phyloP scores from a whole-genome alignment of 169 alveolate genomes.

The Eimeria necatrix region DNA sequence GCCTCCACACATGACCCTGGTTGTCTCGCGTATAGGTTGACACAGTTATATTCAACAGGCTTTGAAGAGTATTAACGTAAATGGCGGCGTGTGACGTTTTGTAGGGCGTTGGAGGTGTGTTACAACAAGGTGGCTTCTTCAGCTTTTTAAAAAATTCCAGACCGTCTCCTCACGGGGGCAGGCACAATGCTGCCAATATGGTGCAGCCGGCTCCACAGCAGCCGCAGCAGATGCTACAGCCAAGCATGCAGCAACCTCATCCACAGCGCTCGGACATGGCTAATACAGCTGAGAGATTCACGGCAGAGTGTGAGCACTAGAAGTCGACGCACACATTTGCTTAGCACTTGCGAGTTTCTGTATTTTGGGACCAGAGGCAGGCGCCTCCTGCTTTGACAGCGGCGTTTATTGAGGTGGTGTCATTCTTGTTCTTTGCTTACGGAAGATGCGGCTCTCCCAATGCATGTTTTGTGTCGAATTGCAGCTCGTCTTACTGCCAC shows the following conservation, averaged over 20 bases:
- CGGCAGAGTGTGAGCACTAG: slow-evolving; percentile 33
- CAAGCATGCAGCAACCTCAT: slow-evolving; percentile 10
- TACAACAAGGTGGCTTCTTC: slow-evolving; percentile 78
- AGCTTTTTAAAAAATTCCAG: slow-evolving; percentile 65
- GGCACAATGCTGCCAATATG: slow-evolving; percentile 36
- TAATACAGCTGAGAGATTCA: slow-evolving; percentile 28
- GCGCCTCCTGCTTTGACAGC: no score
- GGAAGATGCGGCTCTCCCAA: no score
- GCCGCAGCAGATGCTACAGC: slow-evolving; percentile 62
- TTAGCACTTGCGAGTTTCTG: background rate
- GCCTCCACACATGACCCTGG: background rate
- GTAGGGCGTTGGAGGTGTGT: slow-evolving; percentile 67
- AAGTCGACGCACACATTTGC: background rate
- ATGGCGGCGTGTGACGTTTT: background rate
- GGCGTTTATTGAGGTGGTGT: no score
- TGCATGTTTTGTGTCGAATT: background rate
- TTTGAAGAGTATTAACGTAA: background rate
- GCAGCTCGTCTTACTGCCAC: slow-evolving; percentile 60
- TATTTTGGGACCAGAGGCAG: no score
- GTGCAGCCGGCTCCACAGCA: slow-evolving; percentile 39
- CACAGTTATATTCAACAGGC: background rate
- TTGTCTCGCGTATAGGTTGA: background rate
- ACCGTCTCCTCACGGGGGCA: slow-evolving; percentile 62
- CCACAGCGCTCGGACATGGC: slow-evolving; percentile 33
- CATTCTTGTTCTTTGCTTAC: no score